Evolutionary conservation across 1,139 yeast species (phyloP).

Genomic region (Blastobotrys arbuscula): DNA sequence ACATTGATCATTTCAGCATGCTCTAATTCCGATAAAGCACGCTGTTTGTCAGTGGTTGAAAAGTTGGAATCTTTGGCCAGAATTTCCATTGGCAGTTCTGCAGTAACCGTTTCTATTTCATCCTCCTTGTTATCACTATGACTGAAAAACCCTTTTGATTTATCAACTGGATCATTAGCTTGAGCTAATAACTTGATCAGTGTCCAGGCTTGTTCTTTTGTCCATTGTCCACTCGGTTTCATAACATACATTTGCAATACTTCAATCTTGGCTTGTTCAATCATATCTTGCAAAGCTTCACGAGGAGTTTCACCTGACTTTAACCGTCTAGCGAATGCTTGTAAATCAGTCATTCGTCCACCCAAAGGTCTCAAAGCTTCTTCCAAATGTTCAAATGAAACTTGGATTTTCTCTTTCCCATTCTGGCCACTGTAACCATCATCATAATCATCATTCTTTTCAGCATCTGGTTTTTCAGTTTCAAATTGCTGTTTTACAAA

Average conservation of each 20-base stretch:
- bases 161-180: not conserved
- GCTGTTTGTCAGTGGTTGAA: slow-evolving; percentile 47
- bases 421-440: slow-evolving; percentile 11
- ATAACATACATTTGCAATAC: slow-evolving; percentile 72
- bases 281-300: slow-evolving; percentile 74
- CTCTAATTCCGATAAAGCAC: slow-evolving; percentile 64
- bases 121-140: slow-evolving; percentile 6
- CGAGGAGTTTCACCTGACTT: slow-evolving; percentile 79
- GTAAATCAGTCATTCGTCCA: slow-evolving; percentile 91
- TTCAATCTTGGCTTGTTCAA: slow-evolving; percentile 80
- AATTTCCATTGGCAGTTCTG: slow-evolving; percentile 16
- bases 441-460: slow-evolving; percentile 19
- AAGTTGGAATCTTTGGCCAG: slow-evolving; percentile 47
- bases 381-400: slow-evolving; percentile 36
- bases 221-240: slow-evolving; percentile 50
- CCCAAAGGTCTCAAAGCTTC: slow-evolving; percentile 70
- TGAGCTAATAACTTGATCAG: slow-evolving; percentile 58
- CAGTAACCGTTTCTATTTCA: slow-evolving; percentile 8
- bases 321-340: slow-evolving; percentile 81
- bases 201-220: slow-evolving; percentile 84
- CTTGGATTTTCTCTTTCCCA: slow-evolving; percentile 1
- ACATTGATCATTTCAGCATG: slow-evolving; percentile 70
- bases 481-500: slow-evolving; percentile 61
- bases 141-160: not conserved
- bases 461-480: slow-evolving; percentile 18